Evolutionary conservation across 768 basidiomycete genomes (phyloP), one percentile per base, ranked within the genome.

Genomic region (Wakefieldia striispora): DNA sequence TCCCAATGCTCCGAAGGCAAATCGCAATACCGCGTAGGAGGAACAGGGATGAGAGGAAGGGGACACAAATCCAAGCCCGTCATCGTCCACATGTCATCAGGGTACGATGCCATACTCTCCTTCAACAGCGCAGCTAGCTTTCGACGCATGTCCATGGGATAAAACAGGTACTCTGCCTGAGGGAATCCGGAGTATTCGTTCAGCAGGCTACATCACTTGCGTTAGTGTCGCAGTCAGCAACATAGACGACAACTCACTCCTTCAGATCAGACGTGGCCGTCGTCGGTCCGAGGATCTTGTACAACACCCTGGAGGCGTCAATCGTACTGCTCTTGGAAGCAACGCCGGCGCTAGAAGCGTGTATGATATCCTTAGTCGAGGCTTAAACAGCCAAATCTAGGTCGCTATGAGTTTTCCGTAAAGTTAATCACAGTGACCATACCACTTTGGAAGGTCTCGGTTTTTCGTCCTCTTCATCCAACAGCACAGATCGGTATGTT

Each of bases 1-100:
- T 92, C 87, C 95, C 95, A 98, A 60, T 98, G 88, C 63, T 97
- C 95, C 4, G 91, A 94, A 3, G 95, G 95, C 12, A 98, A 73
- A 63, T 97, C 94, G 33, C 84, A 80, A 67, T 89, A 98, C 39
- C 68, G 72, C 17, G 81, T 64, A 36, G 68, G 71, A 6, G 80
- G 67, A 0, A 77, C 70, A 31, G 85, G 77, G 12, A 77, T 66
- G 29, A 95, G 70, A 11, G 87, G 84, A 10, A 91, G 72, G 4
- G 88, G 86, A 62, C 93, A 95, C 2, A 84, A 86, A 55, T 91
- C 81, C 51, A 93, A 68, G 4, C 84, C 86, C 19, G 86, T 90
- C 88, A 92, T 89, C 43, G 74, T 77, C 29, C 85, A 82, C 76
- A 91, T 74, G 51, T 76, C 76, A 61, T 84, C 81, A 0, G 91